Percentiles rank a stretch among this genome's conserved stretches.
Conservation (phyloP, 176 grass and related monocot species). For the Dactylis glomerata region DNA sequence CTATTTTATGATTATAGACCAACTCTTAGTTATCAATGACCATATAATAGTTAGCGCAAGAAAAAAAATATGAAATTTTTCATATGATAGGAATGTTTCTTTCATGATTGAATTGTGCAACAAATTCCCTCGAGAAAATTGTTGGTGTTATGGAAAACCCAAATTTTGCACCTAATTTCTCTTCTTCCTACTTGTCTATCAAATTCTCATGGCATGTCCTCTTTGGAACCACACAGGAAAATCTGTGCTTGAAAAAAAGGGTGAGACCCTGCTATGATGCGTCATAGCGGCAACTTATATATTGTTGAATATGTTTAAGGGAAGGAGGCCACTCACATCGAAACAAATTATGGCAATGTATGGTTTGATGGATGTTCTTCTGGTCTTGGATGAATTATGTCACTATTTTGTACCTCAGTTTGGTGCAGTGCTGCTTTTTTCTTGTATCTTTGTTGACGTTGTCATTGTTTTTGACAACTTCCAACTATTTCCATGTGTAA, state of each 20-base stretch:
- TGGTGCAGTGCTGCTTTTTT: neutral
- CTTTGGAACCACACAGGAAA: neutral
- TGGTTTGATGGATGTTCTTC: neutral
- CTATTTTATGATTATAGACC: neutral
- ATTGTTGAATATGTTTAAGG: neutral
- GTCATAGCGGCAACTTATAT: no score
- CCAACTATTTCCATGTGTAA: neutral
- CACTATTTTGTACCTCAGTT: neutral
- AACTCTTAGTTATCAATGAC: neutral
- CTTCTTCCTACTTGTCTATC: neutral
- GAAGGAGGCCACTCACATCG: neutral
- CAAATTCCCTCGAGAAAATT: neutral
- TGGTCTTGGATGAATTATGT: neutral
- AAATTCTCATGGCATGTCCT: neutral
- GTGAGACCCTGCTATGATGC: neutral
- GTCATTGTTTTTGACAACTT: neutral
- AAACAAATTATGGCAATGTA: neutral
- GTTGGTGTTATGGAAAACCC: neutral
- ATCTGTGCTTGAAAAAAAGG: neutral
- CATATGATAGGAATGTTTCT: neutral
- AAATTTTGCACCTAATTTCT: neutral
- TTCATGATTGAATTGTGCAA: neutral
- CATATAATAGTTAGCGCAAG: neutral
- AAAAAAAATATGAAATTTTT: neutral
- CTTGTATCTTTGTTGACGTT: neutral